phyloP scores from a whole-genome alignment of 2,329 filamentous ascomycete genomes.

The Alternaria sp. region DNA sequence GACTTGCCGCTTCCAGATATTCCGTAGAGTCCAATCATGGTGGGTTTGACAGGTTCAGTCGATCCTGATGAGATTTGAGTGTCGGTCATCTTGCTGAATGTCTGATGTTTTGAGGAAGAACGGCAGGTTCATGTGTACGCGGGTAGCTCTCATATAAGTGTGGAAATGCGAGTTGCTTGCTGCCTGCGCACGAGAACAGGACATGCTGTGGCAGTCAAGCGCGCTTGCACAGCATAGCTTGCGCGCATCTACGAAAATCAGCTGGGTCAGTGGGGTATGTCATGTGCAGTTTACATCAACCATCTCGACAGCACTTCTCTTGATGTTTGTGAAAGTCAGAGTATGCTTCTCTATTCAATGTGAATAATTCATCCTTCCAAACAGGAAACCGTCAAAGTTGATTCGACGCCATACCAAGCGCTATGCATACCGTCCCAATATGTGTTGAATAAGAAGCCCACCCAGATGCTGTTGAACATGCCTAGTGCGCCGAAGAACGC shows the following conservation, averaged over 20 bases:
- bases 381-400: not conserved
- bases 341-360: not conserved
- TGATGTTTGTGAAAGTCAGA: not conserved
- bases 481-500: slow-evolving; percentile 6
- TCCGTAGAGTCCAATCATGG: slow-evolving; percentile 63
- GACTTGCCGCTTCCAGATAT: slow-evolving; percentile 63
- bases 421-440: not conserved
- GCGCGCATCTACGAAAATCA: not conserved
- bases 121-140: not conserved
- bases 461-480: slow-evolving; percentile 3
- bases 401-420: slow-evolving; percentile 3
- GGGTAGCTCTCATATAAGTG: not conserved
- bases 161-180: not conserved
- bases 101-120: not conserved
- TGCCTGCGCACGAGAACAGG: not conserved
- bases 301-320: not conserved
- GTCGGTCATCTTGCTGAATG: not conserved
- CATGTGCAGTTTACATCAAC: not conserved
- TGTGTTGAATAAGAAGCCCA: slow-evolving; percentile 3
- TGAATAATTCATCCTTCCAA: not conserved
- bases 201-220: not conserved
- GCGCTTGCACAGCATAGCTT: not conserved
- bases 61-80: not conserved
- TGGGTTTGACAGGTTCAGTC: slow-evolving; percentile 37
- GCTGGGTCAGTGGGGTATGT: not conserved